These are phyloP conservation scores for Pleurotus tuber-regium DNA, from an alignment of 768 basidiomycete genomes.

Conservation along the genomic window DNA sequence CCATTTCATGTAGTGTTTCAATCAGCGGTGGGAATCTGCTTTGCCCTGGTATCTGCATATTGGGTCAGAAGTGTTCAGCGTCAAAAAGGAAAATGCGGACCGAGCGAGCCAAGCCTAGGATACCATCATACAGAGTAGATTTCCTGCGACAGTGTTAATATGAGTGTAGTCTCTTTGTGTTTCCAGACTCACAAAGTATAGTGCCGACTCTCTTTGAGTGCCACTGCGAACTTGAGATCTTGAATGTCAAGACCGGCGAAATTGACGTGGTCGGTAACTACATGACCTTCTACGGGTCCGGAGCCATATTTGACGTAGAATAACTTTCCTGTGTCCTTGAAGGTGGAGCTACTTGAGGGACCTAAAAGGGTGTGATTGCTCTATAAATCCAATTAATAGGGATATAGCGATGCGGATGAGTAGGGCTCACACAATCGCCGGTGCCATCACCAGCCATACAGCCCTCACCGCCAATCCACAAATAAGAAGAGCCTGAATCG, in stretches of 20 bases:
- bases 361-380: constrained; percentile 54
- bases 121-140: constrained; percentile 49
- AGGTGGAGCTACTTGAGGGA: constrained; percentile 55
- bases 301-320: constrained; percentile 71
- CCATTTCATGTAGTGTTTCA: constrained; percentile 50
- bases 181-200: constrained; percentile 47
- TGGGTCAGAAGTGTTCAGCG: constrained; percentile 7
- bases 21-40: constrained; percentile 58
- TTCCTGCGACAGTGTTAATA: constrained; percentile 22
- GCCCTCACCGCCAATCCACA: constrained; percentile 60
- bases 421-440: constrained; percentile 29
- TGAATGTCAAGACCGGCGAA: constrained; percentile 60
- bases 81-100: constrained; percentile 12
- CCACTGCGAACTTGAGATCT: constrained; percentile 68
- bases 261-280: constrained; percentile 60
- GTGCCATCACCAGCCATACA: constrained; percentile 40
- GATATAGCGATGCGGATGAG: background rate
- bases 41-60: constrained; percentile 50
- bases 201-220: constrained; percentile 54
- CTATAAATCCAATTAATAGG: constrained; percentile 17
- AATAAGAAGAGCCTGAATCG: constrained; percentile 70
- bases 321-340: constrained; percentile 47
- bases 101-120: constrained; percentile 44
- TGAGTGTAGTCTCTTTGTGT: constrained; percentile 56
- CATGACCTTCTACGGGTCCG: constrained; percentile 61